These are phyloP conservation scores for Calonectria hongkongensis DNA, from an alignment of 2,329 filamentous ascomycete genomes.

Conservation along the genomic window DNA sequence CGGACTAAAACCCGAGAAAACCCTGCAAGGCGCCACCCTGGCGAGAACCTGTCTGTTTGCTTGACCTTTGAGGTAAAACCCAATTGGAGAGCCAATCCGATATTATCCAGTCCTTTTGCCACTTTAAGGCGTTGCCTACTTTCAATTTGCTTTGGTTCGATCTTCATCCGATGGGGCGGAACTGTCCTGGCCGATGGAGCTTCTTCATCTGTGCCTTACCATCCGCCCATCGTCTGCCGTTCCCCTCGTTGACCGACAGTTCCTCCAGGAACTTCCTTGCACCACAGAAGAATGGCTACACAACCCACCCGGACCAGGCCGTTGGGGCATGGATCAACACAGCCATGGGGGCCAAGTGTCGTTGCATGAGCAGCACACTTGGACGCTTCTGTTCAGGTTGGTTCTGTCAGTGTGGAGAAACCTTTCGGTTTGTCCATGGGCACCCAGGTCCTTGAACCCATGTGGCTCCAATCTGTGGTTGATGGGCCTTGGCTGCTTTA, in stretches of 20 bases:
- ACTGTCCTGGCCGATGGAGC: slow-evolving; percentile 9
- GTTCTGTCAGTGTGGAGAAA: slow-evolving; percentile 39
- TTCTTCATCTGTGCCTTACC: slow-evolving; percentile 22
- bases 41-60: slow-evolving; percentile 12
- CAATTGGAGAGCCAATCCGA: slow-evolving; percentile 31
- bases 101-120: slow-evolving; percentile 28
- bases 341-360: slow-evolving; percentile 39
- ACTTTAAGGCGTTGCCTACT: slow-evolving; percentile 2
- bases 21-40: slow-evolving; percentile 31
- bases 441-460: slow-evolving; percentile 33
- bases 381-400: slow-evolving; percentile 37
- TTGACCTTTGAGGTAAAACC: slow-evolving; percentile 20
- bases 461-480: slow-evolving; percentile 34
- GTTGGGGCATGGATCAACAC: slow-evolving; percentile 39
- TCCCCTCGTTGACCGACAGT: slow-evolving; percentile 22
- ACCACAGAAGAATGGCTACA: slow-evolving; percentile 32
- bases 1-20: slow-evolving; percentile 19
- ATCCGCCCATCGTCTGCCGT: slow-evolving; percentile 30
- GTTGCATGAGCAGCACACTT: slow-evolving; percentile 38
- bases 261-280: slow-evolving; percentile 33
- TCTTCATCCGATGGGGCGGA: slow-evolving; percentile 22
- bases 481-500: slow-evolving; percentile 27
- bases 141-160: slow-evolving; percentile 11
- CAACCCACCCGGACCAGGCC: slow-evolving; percentile 38
- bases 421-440: slow-evolving; percentile 34